A percentile compares a stretch with the other conserved stretches of the same genome.
These are phyloP conservation scores for Jacaranda copaia DNA, from an alignment of 257 asterid genomes.

Conservation along the genomic window DNA sequence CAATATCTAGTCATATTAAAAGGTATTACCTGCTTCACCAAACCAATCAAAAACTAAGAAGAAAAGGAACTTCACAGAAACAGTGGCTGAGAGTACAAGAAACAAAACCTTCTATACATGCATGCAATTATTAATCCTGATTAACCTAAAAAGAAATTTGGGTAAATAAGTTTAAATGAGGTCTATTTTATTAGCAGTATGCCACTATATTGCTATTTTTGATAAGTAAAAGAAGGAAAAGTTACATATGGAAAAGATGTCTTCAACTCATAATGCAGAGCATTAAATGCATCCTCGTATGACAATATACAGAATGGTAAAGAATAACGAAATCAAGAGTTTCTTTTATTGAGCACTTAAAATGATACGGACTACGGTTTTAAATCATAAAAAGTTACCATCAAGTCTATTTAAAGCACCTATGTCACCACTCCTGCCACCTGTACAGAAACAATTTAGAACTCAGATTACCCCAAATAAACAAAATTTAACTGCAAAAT, in stretches of 20 bases:
- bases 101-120: slow-evolving; percentile 12
- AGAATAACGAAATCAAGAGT: slow-evolving; percentile 4
- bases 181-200: slow-evolving; percentile 9
- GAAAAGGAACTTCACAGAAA: not conserved
- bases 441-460: slow-evolving; percentile 48
- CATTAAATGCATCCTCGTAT: not conserved
- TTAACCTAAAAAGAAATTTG: not conserved
- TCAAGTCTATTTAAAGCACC: slow-evolving; percentile 68
- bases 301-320: slow-evolving; percentile 16
- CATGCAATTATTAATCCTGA: not conserved
- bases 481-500: not conserved
- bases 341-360: not conserved
- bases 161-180: not conserved
- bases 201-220: not conserved
- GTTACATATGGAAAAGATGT: not conserved
- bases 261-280: not conserved
- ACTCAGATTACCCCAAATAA: slow-evolving; percentile 30
- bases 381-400: slow-evolving; percentile 50
- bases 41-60: not conserved
- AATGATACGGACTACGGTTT: not conserved
- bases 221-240: not conserved
- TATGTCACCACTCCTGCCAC: slow-evolving; percentile 62
- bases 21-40: not conserved
- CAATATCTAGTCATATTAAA: not conserved
- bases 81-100: not conserved